These are phyloP conservation scores for Fraxinus baroniana DNA, from an alignment of 305 asterid genomes.

Conservation along the genomic window DNA sequence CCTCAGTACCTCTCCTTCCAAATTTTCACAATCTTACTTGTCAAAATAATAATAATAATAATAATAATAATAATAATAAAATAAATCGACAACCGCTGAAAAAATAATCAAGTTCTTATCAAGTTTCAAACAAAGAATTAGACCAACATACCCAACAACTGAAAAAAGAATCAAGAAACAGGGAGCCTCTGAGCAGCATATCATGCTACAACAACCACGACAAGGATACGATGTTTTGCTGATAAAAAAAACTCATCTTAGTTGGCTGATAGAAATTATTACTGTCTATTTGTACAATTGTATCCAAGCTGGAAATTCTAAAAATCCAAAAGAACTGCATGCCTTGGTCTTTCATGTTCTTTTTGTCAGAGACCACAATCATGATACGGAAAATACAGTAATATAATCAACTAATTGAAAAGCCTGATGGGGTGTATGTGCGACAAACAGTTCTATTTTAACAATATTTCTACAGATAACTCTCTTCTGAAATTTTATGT, in stretches of 20 bases:
- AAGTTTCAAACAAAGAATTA: background rate
- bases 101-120: background rate
- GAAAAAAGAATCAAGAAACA: background rate
- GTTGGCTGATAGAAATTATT: background rate
- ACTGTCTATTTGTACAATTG: background rate
- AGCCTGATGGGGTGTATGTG: background rate
- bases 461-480: background rate
- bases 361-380: background rate
- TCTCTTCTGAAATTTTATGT: background rate
- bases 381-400: background rate
- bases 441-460: background rate
- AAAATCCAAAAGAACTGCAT: background rate
- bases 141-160: background rate
- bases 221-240: background rate
- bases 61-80: no score
- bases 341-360: background rate
- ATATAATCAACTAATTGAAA: background rate
- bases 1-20: background rate
- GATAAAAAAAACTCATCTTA: background rate
- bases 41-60: no score
- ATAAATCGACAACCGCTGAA: no score
- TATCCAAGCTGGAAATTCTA: background rate
- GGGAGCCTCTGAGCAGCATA: background rate
- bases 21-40: background rate
- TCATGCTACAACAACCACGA: background rate